Conservation (phyloP, 2,329 filamentous ascomycete species). For the Trichothecium roseum region DNA sequence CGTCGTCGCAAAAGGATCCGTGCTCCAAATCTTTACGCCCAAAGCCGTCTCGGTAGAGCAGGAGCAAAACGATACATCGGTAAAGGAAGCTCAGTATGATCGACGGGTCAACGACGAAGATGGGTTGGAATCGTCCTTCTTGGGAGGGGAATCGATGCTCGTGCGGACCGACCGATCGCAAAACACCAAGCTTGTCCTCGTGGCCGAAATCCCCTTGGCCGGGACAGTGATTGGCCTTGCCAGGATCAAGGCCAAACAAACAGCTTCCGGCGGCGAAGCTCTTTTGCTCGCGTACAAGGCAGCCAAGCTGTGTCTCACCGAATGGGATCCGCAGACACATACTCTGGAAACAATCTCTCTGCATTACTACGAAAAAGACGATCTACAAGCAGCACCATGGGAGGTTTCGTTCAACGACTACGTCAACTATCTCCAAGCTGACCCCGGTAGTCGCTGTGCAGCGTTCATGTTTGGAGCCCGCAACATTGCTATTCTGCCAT, state of each 20-base stretch:
- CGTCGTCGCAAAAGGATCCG: conserved; percentile 81
- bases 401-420: conserved; percentile 64
- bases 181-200: conserved; percentile 69
- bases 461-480: conserved; percentile 84
- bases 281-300: conserved; percentile 78
- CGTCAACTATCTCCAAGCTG: conserved; percentile 73
- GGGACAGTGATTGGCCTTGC: conserved; percentile 79
- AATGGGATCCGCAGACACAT: conserved; percentile 80
- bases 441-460: conserved; percentile 87
- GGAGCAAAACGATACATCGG: conserved; percentile 18
- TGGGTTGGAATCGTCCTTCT: conserved; percentile 55
- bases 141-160: conserved; percentile 51
- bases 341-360: conserved; percentile 83
- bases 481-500: conserved; percentile 87
- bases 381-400: conserved; percentile 75
- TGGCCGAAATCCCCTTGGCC: conserved; percentile 73
- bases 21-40: conserved; percentile 82
- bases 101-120: conserved; percentile 44
- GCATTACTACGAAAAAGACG: conserved; percentile 96
- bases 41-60: conserved; percentile 57
- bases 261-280: conserved; percentile 72
- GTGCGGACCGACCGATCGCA: conserved; percentile 52
- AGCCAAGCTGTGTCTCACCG: conserved; percentile 83
- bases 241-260: conserved; percentile 60
- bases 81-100: conserved; percentile 17